These are phyloP conservation scores for Hyphopichia homilentoma DNA, from an alignment of 805 yeast genomes.

Conservation along the genomic window DNA sequence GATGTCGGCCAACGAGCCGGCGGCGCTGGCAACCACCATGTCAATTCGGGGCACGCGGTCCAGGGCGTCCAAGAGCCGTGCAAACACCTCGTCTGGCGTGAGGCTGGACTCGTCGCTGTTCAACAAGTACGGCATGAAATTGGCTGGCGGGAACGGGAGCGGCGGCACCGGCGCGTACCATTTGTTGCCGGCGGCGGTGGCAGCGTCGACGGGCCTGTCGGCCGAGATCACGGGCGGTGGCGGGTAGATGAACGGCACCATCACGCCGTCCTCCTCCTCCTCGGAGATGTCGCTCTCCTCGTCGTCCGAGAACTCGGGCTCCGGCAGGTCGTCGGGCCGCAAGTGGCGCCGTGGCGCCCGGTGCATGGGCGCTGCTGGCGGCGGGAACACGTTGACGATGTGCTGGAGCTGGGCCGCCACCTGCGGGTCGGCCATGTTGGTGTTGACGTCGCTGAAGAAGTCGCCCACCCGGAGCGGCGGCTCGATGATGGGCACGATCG, in stretches of 20 bases:
- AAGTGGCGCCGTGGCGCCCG: neutral
- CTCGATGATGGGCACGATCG: slow-evolving; percentile 33
- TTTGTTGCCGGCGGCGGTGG: neutral
- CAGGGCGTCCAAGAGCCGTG: slow-evolving; percentile 32
- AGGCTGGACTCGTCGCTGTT: slow-evolving; percentile 31
- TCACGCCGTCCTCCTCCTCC: slow-evolving; percentile 31
- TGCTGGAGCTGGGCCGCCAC: slow-evolving; percentile 17
- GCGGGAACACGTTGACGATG: slow-evolving; percentile 29
- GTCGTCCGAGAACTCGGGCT: slow-evolving; percentile 2
- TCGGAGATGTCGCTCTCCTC: slow-evolving; percentile 4
- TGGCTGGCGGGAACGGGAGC: slow-evolving; percentile 43
- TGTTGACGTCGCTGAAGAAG: slow-evolving; percentile 32
- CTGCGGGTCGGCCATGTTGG: slow-evolving; percentile 9
- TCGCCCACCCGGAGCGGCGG: slow-evolving; percentile 25
- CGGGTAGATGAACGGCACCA: slow-evolving; percentile 43
- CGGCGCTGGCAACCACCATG: slow-evolving; percentile 46
- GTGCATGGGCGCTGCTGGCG: slow-evolving; percentile 35
- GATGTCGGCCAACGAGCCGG: slow-evolving; percentile 39
- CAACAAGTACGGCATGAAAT: slow-evolving; percentile 43
- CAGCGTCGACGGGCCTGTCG: slow-evolving; percentile 15
- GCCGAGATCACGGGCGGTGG: slow-evolving; percentile 33
- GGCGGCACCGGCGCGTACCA: slow-evolving; percentile 25
- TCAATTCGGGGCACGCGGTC: slow-evolving; percentile 35
- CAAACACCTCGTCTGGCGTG: slow-evolving; percentile 34
- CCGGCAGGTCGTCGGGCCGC: slow-evolving; percentile 1